phyloP scores from a whole-genome alignment of 176 grass and related monocot species.

The Chrysopogon serrulatus region DNA sequence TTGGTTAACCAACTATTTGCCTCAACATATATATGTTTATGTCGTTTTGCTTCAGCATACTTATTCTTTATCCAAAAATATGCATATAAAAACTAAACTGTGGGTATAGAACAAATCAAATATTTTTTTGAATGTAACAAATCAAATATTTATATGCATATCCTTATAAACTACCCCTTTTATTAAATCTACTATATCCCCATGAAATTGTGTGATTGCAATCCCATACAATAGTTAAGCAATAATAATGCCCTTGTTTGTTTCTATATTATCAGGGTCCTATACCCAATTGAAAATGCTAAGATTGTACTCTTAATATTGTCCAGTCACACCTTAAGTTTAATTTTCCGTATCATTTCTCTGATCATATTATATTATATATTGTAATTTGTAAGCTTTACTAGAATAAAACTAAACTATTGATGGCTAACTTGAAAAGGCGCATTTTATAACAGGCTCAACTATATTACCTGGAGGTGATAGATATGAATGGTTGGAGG shows the following conservation, averaged over 20 bases:
- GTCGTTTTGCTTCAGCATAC: not conserved
- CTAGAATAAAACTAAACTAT: not conserved
- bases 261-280: not conserved
- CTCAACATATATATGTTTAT: not conserved
- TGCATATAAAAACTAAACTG: not conserved
- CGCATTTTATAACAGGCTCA: slow-evolving; percentile 26
- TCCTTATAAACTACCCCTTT: not conserved
- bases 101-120: not conserved
- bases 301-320: not conserved
- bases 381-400: not conserved
- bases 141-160: not conserved
- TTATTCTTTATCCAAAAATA: not conserved
- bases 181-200: not conserved
- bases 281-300: not conserved
- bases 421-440: not conserved
- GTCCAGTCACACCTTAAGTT: not conserved
- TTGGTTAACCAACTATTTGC: not conserved
- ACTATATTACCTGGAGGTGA: not conserved
- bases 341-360: not conserved
- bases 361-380: not conserved
- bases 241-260: not conserved
- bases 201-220: not conserved
- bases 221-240: not conserved
- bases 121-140: not conserved
- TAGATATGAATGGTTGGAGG: slow-evolving; percentile 52